These are phyloP conservation scores for Orbilia quercus DNA, from an alignment of 2,329 filamentous ascomycete species.

Conservation along the genomic window DNA sequence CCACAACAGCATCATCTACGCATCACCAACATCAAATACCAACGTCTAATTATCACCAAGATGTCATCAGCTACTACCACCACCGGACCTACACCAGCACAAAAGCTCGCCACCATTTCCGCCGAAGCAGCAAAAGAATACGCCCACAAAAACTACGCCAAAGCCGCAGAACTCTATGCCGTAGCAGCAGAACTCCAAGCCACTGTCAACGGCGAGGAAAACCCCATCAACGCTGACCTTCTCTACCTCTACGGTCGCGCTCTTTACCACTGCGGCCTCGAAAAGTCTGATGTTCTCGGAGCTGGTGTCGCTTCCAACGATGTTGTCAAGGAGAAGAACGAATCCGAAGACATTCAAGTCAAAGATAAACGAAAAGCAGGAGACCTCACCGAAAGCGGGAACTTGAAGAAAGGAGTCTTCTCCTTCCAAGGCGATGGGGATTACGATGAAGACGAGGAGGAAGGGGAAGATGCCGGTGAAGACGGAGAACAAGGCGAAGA, in stretches of 20 bases:
- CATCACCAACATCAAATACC: constrained; percentile 1
- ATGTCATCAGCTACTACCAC: constrained; percentile 35
- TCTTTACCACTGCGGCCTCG: constrained; percentile 91
- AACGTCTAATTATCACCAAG: background rate
- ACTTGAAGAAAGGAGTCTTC: constrained; percentile 64
- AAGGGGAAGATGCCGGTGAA: constrained; percentile 66
- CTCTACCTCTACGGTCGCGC: constrained; percentile 94
- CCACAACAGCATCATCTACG: background rate
- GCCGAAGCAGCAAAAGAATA: constrained; percentile 66
- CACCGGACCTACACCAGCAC: constrained; percentile 12
- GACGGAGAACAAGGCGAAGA: constrained; percentile 63
- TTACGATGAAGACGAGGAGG: constrained; percentile 65
- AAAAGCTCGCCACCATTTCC: constrained; percentile 57
- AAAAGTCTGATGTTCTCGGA: constrained; percentile 92
- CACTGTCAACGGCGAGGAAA: constrained; percentile 82
- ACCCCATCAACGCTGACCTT: constrained; percentile 87
- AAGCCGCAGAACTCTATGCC: constrained; percentile 87
- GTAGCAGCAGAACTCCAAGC: constrained; percentile 90
- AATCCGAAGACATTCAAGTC: constrained; percentile 64
- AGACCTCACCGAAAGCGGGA: constrained; percentile 61
- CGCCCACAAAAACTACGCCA: constrained; percentile 86
- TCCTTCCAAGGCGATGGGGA: constrained; percentile 95
- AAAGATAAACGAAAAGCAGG: constrained; percentile 61
- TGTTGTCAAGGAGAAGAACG: constrained; percentile 68
- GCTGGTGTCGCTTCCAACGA: constrained; percentile 71